Conservation (phyloP, 768 basidiomycete genomes). For the Agrocybe praecox region DNA sequence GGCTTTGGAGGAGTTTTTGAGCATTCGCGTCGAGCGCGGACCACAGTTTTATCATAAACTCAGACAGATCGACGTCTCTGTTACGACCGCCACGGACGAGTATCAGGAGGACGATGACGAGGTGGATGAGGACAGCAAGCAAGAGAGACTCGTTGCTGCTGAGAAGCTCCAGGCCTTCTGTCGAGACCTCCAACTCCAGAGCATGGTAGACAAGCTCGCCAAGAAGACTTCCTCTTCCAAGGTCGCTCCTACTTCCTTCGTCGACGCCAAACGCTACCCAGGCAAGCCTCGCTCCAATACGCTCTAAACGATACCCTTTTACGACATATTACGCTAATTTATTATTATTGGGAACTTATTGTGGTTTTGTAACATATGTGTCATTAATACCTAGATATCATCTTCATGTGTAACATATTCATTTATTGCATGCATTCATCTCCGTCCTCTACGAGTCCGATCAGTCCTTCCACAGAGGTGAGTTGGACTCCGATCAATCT, state of each 20-base stretch:
- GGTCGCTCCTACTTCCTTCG: conserved; percentile 15
- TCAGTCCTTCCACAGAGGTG: not conserved
- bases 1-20: conserved; percentile 59
- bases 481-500: not conserved
- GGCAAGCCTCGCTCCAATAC: conserved; percentile 26
- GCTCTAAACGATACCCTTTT: conserved; percentile 14
- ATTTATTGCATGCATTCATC: not conserved
- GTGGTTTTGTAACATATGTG: not conserved
- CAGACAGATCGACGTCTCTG: conserved; percentile 46
- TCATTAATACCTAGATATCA: not conserved
- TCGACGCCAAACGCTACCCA: conserved; percentile 19
- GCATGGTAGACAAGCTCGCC: conserved; percentile 25
- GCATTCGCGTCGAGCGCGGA: conserved; percentile 49
- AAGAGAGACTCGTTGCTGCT: conserved; percentile 32
- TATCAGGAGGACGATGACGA: conserved; percentile 23
- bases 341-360: not conserved
- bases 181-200: conserved; percentile 45
- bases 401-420: not conserved
- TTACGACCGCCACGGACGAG: conserved; percentile 38
- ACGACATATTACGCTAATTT: not conserved
- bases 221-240: conserved; percentile 5
- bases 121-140: conserved; percentile 36
- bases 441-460: not conserved
- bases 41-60: conserved; percentile 53
- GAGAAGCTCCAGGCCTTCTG: conserved; percentile 51